Conservation (phyloP, 805 yeast species). For the Jamesozyma gamospora region DNA sequence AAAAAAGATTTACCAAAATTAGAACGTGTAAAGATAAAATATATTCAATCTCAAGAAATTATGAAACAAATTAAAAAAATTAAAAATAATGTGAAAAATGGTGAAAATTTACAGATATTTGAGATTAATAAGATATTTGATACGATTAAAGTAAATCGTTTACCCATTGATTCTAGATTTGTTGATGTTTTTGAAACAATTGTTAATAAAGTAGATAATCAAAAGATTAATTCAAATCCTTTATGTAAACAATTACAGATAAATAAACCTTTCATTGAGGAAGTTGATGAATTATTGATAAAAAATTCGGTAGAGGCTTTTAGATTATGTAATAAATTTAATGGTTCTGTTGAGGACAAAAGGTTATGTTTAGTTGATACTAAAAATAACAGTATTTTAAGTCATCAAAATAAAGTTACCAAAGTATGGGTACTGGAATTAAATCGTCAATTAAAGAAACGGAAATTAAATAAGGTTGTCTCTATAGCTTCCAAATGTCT, state of each 20-base stretch:
- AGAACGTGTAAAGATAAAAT: conserved; percentile 9
- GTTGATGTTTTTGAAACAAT: conserved; percentile 9
- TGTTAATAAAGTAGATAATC: conserved; percentile 6
- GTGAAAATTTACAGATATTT: conserved; percentile 6
- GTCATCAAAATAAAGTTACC: conserved; percentile 7
- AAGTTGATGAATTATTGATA: conserved; percentile 4
- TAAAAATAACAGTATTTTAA: conserved; percentile 13
- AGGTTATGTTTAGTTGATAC: conserved; percentile 28
- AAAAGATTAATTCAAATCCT: conserved; percentile 11
- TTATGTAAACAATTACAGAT: conserved; percentile 7
- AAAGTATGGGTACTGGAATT: conserved; percentile 9
- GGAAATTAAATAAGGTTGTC: conserved; percentile 3
- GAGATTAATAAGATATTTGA: conserved; percentile 7
- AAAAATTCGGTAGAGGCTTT: conserved; percentile 4
- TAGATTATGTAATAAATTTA: conserved; percentile 11
- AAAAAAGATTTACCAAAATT: conserved; percentile 15
- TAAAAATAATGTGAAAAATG: conserved; percentile 8
- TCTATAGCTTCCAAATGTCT: conserved; percentile 13
- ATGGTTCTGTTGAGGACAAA: conserved; percentile 25
- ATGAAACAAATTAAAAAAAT: conserved; percentile 8
- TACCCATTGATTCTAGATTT: conserved; percentile 16
- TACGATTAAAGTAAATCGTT: conserved; percentile 6
- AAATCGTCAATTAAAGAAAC: conserved; percentile 3
- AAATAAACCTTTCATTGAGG: conserved; percentile 8
- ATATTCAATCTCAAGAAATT: conserved; percentile 12